phyloP scores from a whole-genome alignment of 1,284 basidiomycete species.

The Papiliotrema fonsecae region DNA sequence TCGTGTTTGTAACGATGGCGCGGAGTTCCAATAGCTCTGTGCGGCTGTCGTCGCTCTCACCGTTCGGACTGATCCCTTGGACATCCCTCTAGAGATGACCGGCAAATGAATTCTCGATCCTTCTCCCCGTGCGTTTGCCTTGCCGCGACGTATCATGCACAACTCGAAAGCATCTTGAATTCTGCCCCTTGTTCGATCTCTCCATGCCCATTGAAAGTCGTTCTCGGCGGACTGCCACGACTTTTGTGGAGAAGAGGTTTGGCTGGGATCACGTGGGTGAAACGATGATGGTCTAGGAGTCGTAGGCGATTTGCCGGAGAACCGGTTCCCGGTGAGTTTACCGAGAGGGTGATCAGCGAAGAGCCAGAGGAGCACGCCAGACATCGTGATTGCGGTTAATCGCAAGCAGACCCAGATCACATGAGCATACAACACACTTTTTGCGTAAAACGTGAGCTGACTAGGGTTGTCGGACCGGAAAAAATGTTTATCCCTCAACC shows the following conservation, averaged over 20 bases:
- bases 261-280: slow-evolving; percentile 27
- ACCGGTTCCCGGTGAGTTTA: slow-evolving; percentile 49
- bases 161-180: slow-evolving; percentile 74
- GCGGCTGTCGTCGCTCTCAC: too few relatives aligned
- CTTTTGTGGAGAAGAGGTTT: slow-evolving; percentile 36
- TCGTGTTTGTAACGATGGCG: too few relatives aligned
- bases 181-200: slow-evolving; percentile 61
- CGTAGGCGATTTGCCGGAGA: not conserved
- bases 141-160: slow-evolving; percentile 54
- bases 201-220: slow-evolving; percentile 64
- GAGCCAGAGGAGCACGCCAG: slow-evolving; percentile 64
- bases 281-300: slow-evolving; percentile 4
- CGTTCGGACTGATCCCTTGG: too few relatives aligned
- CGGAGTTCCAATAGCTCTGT: too few relatives aligned
- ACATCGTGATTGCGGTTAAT: slow-evolving; percentile 58
- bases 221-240: slow-evolving; percentile 42
- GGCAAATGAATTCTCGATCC: too few relatives aligned
- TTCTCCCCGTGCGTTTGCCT: too few relatives aligned
- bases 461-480: slow-evolving; percentile 59
- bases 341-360: slow-evolving; percentile 19
- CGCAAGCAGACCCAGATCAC: slow-evolving; percentile 70
- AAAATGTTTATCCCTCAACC: slow-evolving; percentile 61
- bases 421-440: slow-evolving; percentile 68
- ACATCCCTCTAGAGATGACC: too few relatives aligned
- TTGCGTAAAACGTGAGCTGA: slow-evolving; percentile 64